A percentile compares a stretch with the other conserved stretches of the same genome.
These are phyloP conservation scores for Blastobotrys malaysiensis DNA, from an alignment of 1,139 yeast genomes.

Conservation along the genomic window DNA sequence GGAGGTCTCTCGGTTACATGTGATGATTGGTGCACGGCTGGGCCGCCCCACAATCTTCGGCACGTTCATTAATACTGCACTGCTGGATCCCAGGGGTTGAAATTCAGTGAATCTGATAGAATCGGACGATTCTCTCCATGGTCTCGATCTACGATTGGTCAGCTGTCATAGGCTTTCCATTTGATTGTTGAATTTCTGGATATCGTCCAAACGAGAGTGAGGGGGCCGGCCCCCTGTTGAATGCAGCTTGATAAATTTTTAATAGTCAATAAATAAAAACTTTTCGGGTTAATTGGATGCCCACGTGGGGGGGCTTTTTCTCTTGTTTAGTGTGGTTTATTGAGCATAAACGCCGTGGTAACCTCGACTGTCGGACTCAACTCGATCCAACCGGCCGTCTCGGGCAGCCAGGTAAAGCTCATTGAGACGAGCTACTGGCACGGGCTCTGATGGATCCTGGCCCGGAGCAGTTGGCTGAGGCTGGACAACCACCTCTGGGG, in stretches of 20 bases:
- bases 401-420: constrained; percentile 44
- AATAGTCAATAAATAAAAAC: neutral
- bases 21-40: neutral
- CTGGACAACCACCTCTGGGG: constrained; percentile 10
- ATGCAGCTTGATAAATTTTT: no score
- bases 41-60: neutral
- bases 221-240: no score
- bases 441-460: constrained; percentile 35
- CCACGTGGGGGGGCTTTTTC: no score
- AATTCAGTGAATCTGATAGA: no score
- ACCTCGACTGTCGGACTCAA: constrained; percentile 42
- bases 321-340: constrained; percentile 19
- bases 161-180: no score
- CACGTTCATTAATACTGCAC: neutral
- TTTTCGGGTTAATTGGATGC: neutral
- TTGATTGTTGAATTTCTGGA: no score
- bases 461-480: constrained; percentile 22
- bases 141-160: no score
- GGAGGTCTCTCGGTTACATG: neutral
- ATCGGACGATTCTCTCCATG: no score
- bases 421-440: constrained; percentile 41
- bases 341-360: constrained; percentile 40
- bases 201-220: no score
- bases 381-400: constrained; percentile 45
- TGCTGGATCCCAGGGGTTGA: neutral